Base-by-base conservation (phyloP, 2,329 filamentous ascomycete species). In the Nemania bipapillata region DNA sequence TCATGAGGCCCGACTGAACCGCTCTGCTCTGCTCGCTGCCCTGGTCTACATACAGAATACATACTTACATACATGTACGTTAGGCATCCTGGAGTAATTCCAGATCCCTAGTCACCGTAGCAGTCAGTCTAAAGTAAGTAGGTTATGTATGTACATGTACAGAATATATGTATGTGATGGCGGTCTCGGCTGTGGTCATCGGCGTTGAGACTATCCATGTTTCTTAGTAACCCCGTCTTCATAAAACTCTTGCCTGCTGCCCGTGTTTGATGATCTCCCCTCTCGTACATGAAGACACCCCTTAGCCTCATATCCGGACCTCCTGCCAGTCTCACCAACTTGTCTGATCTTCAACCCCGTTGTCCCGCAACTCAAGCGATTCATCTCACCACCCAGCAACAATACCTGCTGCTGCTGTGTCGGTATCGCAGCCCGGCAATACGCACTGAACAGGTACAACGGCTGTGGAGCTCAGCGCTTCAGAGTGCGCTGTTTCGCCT, bases 221-320 rank as follows among this genome's bases (percentile, higher is more conserved):
- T 77, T 76, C 73, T 69, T 65, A 57, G 62, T 65, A 69, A 77
- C 50, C 79, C 79, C 79, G 77, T 80, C 77, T 72, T 76, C 79
- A 81, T 83, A 83, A 83, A 71, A 81, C 80, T 76, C 76, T 65
- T 65, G 72, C 78, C 79, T 78, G 77, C 79, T 78, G 77, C 80
- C 76, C 70, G 77, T 79, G 75, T 76, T 74, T 77, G 77, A 73
- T 76, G 76, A 81, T 79, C 76, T 74, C 69, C 74, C 72, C 74
- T 76, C 78, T 73, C 74, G 74, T 77, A 78, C 76, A 78, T 76
- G 75, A 76, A 77, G 72, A 78, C 54, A 77, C 77, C 76, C 78
- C 73, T 76, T 73, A 75, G 73, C 75, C 74, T 81, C 79, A 77
- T 76, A 74, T 74, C 73, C 70, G 70, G 74, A 75, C 74, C 77